These are phyloP conservation scores for Areca catechu DNA, from an alignment of 176 grass and related monocot species.

Conservation along the genomic window DNA sequence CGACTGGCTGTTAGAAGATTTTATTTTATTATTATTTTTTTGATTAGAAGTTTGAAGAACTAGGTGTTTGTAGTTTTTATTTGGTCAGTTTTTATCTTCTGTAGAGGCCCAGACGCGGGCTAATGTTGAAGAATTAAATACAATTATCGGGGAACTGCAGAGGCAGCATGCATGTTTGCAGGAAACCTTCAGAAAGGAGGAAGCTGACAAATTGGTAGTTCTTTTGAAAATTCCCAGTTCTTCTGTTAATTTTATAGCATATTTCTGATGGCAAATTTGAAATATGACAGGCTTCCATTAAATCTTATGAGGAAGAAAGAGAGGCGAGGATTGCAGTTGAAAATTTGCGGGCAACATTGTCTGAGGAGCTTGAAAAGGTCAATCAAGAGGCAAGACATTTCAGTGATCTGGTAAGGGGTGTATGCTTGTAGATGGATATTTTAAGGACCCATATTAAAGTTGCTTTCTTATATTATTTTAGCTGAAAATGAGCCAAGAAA, in stretches of 20 bases:
- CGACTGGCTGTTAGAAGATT: too few relatives aligned
- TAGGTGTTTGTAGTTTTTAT: too few relatives aligned
- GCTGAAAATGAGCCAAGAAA: constrained; percentile 27
- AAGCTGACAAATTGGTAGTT: constrained; percentile 47
- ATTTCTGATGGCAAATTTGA: too few relatives aligned
- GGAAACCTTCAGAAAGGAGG: constrained; percentile 27
- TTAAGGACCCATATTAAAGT: neutral
- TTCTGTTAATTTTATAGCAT: too few relatives aligned
- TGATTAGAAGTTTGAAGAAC: too few relatives aligned
- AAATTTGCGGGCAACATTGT: constrained; percentile 19
- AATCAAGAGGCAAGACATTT: constrained; percentile 41
- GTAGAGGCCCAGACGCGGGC: constrained; percentile 25
- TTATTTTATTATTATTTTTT: too few relatives aligned
- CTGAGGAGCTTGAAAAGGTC: constrained; percentile 34
- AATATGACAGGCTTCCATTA: constrained; percentile 20
- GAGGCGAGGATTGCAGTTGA: constrained; percentile 27
- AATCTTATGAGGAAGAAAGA: constrained; percentile 33
- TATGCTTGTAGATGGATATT: neutral
- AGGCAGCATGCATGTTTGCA: constrained; percentile 37
- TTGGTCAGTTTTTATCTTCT: neutral
- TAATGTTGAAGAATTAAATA: constrained; percentile 24
- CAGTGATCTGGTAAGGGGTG: constrained; percentile 36
- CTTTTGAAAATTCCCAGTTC: neutral
- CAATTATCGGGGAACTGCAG: constrained; percentile 33
- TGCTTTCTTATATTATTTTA: neutral